Base-by-base conservation (phyloP, 805 yeast species). In the Saccharomycodes ludwigii region DNA sequence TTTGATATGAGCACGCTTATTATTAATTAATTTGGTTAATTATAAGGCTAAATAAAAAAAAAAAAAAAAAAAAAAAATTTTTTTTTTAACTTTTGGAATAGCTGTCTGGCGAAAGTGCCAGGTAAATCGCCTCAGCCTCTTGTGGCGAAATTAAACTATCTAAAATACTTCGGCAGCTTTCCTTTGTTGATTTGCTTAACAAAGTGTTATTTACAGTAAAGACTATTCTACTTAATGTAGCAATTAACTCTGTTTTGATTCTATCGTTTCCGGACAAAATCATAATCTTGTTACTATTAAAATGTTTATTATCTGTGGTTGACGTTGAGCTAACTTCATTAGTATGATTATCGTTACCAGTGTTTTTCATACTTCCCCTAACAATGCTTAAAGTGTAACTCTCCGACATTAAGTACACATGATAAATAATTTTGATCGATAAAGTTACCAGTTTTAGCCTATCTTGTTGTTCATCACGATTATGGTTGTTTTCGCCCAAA, bases 61-160 rank as follows among this genome's bases (percentile, higher is more conserved):
- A 29, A 18, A 12, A 17, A 17, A n/a, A 23, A 29, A 16, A 15
- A 29, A 29, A 16, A 22, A 18, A 18, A 23, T 16, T 15, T 29
- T 22, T 9, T 17, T 22, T n/a, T 22, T 6, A 29, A 11, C 12
- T 14, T 22, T 17, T 17, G 2, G 27, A 16, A 11, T 17, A 8
- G 11, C 11, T 5, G 12, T 18, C 14, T 7, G 21, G 18, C 12
- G 28, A 24, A 17, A 34, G 18, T 11, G 37, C 27, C 10, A 30
- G 34, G 29, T 30, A 34, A 8, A 34, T 34, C 15, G 17, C 14
- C n/a, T 34, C 37, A 3, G 34, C 23, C 13, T 34, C 37, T 14
- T 34, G 34, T 21, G 31, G 31, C 11, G 34, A 27, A 14, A 34
- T 21, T 6, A 34, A 16, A 4, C 29, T 11, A 14, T 34, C 37